Percentiles rank a stretch among this genome's conserved stretches.
Evolutionary conservation across 1,139 yeast genomes (phyloP).

Genomic region (Candida sanyaensis): DNA sequence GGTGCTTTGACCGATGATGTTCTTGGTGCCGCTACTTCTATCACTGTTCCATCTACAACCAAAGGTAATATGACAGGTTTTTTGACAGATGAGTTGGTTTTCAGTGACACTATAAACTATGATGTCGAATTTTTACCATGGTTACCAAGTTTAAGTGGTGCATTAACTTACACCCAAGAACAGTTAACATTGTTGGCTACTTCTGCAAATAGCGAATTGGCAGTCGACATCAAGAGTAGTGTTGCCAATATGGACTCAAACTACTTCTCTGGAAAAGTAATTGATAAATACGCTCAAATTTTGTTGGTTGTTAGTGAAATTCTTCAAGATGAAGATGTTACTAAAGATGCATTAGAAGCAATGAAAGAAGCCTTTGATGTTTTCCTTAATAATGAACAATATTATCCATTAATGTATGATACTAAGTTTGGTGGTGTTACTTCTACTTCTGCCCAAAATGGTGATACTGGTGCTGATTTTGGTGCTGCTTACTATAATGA

Average conservation of each 20-base stretch:
- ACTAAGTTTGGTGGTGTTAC: slow-evolving; percentile 68
- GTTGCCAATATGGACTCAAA: slow-evolving; percentile 52
- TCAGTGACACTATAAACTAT: slow-evolving; percentile 53
- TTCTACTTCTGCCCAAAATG: slow-evolving; percentile 57
- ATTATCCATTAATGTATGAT: slow-evolving; percentile 67
- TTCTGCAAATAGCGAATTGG: slow-evolving; percentile 58
- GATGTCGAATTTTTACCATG: slow-evolving; percentile 65
- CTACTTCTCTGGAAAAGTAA: slow-evolving; percentile 69
- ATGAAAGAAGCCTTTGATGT: slow-evolving; percentile 56
- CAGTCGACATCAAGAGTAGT: slow-evolving; percentile 55
- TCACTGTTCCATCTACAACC: slow-evolving; percentile 56
- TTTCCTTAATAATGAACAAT: slow-evolving; percentile 53
- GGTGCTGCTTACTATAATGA: slow-evolving; percentile 76
- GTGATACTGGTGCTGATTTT: slow-evolving; percentile 45
- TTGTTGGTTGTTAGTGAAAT: slow-evolving; percentile 64
- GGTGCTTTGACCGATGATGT: slow-evolving; percentile 46
- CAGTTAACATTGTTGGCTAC: slow-evolving; percentile 55
- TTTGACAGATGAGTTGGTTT: slow-evolving; percentile 48
- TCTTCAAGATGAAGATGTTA: slow-evolving; percentile 51
- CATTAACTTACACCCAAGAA: slow-evolving; percentile 47
- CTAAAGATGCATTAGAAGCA: slow-evolving; percentile 47
- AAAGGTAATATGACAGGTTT: slow-evolving; percentile 70
- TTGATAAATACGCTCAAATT: slow-evolving; percentile 75
- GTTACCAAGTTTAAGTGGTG: slow-evolving; percentile 30
- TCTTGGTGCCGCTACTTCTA: slow-evolving; percentile 43